phyloP scores from a whole-genome alignment of 2,329 filamentous ascomycete genomes.

The Aspergillus latus region DNA sequence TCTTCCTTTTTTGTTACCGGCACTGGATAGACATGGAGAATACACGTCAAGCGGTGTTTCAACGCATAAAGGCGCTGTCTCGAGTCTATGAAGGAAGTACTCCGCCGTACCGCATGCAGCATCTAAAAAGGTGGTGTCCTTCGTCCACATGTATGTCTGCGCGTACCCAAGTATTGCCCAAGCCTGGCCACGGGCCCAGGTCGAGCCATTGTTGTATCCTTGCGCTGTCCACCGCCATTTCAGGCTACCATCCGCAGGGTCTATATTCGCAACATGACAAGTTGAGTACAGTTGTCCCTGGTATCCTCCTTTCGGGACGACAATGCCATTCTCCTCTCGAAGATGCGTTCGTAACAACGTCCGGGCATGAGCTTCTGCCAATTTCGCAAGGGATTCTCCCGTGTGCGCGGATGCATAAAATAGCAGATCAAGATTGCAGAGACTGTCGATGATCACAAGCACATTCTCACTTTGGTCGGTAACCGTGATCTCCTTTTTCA shows the following conservation, averaged over 20 bases:
- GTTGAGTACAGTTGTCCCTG: constrained; percentile 19
- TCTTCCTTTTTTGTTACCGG: no score
- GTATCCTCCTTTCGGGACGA: neutral
- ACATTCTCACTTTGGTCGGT: constrained; percentile 39
- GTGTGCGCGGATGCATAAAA: constrained; percentile 38
- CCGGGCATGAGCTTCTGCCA: constrained; percentile 42
- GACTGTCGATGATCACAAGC: constrained; percentile 47
- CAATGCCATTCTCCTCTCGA: neutral
- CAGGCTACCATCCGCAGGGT: constrained; percentile 17
- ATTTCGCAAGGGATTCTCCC: constrained; percentile 29
- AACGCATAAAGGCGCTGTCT: constrained; percentile 28
- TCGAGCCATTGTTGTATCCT: constrained; percentile 23
- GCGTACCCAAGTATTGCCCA: constrained; percentile 33
- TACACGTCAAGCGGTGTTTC: neutral
- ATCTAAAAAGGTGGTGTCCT: constrained; percentile 29
- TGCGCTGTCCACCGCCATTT: constrained; percentile 24
- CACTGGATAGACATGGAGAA: neutral
- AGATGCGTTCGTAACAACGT: constrained; percentile 39
- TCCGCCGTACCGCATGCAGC: constrained; percentile 38
- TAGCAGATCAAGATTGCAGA: constrained; percentile 43
- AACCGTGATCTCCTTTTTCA: constrained; percentile 21
- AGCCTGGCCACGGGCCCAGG: constrained; percentile 27
- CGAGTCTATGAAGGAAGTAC: constrained; percentile 39
- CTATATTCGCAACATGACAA: constrained; percentile 25
- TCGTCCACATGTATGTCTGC: constrained; percentile 44